Conservation (phyloP, 371 early-diverging fungal genomes). For the Mucor lusitanicus region DNA sequence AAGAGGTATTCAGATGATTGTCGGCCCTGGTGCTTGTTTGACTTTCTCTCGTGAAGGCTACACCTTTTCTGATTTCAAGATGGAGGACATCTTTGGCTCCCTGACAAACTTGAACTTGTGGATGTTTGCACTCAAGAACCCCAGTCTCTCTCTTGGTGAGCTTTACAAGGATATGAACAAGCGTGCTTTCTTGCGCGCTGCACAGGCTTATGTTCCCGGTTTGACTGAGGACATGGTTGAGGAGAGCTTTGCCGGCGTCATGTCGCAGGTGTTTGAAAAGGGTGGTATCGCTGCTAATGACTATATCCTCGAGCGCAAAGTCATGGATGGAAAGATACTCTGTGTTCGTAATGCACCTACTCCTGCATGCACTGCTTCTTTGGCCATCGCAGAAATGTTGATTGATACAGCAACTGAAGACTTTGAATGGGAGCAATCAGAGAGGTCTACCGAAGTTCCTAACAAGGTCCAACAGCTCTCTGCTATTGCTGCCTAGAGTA, state of each 20-base stretch:
- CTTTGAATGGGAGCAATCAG: conserved; percentile 33
- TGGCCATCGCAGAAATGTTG: conserved; percentile 50
- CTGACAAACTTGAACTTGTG: conserved; percentile 39
- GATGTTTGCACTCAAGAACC: conserved; percentile 45
- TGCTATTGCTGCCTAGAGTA: conserved; percentile 22
- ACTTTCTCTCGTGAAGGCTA: conserved; percentile 52
- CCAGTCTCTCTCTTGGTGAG: conserved; percentile 43
- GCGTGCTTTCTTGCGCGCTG: conserved; percentile 43
- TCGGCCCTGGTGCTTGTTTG: conserved; percentile 55
- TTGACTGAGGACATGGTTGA: conserved; percentile 51
- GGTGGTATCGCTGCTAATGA: conserved; percentile 50
- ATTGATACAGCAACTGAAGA: conserved; percentile 43
- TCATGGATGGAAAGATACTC: conserved; percentile 42
- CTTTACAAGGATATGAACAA: conserved; percentile 49
- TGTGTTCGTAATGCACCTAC: conserved; percentile 52
- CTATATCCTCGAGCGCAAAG: conserved; percentile 49
- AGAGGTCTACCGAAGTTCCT: conserved; percentile 1
- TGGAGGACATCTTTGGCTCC: conserved; percentile 33
- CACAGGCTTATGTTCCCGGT: conserved; percentile 38
- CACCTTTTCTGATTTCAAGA: conserved; percentile 38
- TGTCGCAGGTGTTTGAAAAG: conserved; percentile 51
- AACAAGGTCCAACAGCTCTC: not conserved
- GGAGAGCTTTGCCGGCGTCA: conserved; percentile 48
- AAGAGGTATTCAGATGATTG: conserved; percentile 49
- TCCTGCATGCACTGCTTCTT: conserved; percentile 49